Base-by-base conservation (phyloP, 177 flowering plant species). In the Tripterygium wilfordii region DNA sequence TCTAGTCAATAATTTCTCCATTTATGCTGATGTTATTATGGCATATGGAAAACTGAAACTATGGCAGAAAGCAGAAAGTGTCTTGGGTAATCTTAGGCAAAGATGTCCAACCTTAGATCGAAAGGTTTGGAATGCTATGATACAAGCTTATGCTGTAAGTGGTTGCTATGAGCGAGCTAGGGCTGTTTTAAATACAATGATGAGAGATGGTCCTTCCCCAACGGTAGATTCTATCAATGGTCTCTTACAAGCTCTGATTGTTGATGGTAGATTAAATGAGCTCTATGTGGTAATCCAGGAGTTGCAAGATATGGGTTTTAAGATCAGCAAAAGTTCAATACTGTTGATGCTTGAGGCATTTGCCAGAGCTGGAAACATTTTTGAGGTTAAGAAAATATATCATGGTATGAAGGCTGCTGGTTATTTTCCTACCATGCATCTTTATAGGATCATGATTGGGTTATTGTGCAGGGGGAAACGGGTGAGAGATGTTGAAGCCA, bases 391-490 rank as follows among this genome's bases (percentile, higher is more conserved):
- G 73, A 92, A 88, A 60, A 74, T 92, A 69, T 89, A 92, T 53
- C 65, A 71, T 58, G 95, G 99, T 18, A 88, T 92, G 99, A 92
- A 75, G 57, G 94, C 96, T 61, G 88, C 96, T 14, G 99, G 97
- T 33, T 86, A 84, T 70, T 65, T 88, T 51, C 99, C 99, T 23
- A 79, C 87, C 27, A 84, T 92, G 89, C 84, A 86, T 75, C 85
- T 86, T 42, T 92, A 82, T 49, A 79, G 83, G 66, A 66, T 70
- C 29, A 84, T 88, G 74, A 72, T 86, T 48, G 75, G 65, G 20
- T 65, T 92, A 63, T 52, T 86, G 9, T 74, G 88, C 46, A 71
- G 69, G 58, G 89, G 72, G 52, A 86, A 78, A 64, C 68, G 70
- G 45, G 88, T 84, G n/a, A 78, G 83, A 59, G 97, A 92, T 75